Evolutionary conservation across 345 rosid species (phyloP).

Genomic region (Heritiera littoralis): DNA sequence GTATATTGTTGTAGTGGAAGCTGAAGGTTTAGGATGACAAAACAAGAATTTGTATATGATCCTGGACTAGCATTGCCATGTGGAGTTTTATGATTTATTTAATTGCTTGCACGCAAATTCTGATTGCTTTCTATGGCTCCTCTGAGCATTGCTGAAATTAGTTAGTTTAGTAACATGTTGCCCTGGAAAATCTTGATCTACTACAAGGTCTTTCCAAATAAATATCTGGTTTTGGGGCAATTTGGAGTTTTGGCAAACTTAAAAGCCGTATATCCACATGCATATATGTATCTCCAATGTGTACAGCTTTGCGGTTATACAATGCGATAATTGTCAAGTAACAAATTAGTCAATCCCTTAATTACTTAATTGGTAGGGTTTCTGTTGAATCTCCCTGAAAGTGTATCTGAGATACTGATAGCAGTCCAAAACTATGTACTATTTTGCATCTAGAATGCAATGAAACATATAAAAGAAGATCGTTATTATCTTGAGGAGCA

Average conservation of each 20-base stretch:
- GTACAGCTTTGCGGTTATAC: not conserved
- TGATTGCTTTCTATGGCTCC: not conserved
- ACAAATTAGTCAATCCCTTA: not conserved
- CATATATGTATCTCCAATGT: not conserved
- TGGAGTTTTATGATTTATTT: not conserved
- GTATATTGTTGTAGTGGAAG: not conserved
- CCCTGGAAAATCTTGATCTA: not conserved
- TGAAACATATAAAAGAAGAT: not conserved
- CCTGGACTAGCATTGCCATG: not conserved
- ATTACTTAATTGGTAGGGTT: too few relatives aligned
- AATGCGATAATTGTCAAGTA: not conserved
- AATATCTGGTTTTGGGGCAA: not conserved
- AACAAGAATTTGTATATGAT: not conserved
- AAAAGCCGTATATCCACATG: not conserved
- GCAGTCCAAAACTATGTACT: too few relatives aligned
- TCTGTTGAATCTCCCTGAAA: too few relatives aligned
- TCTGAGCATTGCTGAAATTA: not conserved
- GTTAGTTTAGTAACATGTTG: not conserved
- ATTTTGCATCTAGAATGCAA: not conserved
- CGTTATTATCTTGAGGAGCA: not conserved
- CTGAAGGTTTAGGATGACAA: not conserved
- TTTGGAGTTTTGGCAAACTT: not conserved
- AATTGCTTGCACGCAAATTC: not conserved
- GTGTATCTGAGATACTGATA: too few relatives aligned
- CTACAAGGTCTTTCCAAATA: not conserved